A percentile compares a stretch with the other conserved stretches of the same genome.
Evolutionary conservation across 2,329 filamentous ascomycete genomes (phyloP).

Genomic region (Exophiala aquamarina): DNA sequence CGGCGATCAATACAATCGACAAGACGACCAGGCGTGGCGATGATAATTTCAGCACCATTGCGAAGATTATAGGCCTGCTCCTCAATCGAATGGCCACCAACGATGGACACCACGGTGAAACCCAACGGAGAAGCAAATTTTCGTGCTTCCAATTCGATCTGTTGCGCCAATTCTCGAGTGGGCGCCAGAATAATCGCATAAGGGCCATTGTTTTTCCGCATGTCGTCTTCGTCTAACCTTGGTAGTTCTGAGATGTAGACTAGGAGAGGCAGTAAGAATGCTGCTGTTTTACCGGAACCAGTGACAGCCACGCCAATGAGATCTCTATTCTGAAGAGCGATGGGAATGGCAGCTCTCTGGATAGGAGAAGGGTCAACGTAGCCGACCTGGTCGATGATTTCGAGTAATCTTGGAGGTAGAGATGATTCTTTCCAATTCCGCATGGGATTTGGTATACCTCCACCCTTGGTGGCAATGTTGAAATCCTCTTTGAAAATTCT

Average conservation of each 20-base stretch:
- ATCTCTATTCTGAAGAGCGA: conserved; percentile 87
- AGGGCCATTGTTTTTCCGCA: conserved; percentile 89
- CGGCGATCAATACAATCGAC: conserved; percentile 95
- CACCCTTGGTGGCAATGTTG: conserved; percentile 92
- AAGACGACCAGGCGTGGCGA: conserved; percentile 95
- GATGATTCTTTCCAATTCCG: conserved; percentile 86
- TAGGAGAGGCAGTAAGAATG: conserved; percentile 86
- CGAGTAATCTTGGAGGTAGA: conserved; percentile 73
- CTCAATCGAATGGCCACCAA: conserved; percentile 94
- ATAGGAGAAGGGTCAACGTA: conserved; percentile 91
- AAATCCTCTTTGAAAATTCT: conserved; percentile 99
- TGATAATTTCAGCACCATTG: conserved; percentile 94
- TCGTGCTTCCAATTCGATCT: conserved; percentile 90
- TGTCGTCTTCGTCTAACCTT: conserved; percentile 74
- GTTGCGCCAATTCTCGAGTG: conserved; percentile 94
- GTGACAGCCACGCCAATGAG: conserved; percentile 98
- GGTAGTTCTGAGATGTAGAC: conserved; percentile 93
- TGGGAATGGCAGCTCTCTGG: conserved; percentile 91
- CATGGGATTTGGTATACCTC: conserved; percentile 92
- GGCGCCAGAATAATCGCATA: conserved; percentile 97
- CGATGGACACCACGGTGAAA: conserved; percentile 93
- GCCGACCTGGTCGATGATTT: conserved; percentile 80
- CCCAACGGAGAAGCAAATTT: conserved; percentile 90
- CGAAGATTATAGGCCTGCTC: conserved; percentile 88
- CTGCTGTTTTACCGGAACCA: conserved; percentile 96